Percentiles rank a stretch among this genome's conserved stretches.
Evolutionary conservation across 2,329 filamentous ascomycete species (phyloP).

Genomic region (Colletotrichum sidae): DNA sequence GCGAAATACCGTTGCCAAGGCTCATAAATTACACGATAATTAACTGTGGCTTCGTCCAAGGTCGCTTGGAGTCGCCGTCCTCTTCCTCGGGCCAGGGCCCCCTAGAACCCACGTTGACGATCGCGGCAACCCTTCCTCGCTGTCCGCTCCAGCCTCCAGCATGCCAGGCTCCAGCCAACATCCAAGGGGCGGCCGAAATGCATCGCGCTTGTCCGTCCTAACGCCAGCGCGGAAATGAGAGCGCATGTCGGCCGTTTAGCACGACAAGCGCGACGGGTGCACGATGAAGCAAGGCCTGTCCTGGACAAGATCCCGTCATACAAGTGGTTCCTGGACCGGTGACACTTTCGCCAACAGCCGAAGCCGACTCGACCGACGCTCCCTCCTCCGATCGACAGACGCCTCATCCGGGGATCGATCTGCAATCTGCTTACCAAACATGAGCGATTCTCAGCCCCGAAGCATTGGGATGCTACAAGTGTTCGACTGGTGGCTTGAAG

Average conservation of each 20-base stretch:
- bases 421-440: constrained; percentile 30
- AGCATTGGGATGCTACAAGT: neutral
- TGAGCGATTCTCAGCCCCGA: constrained; percentile 7
- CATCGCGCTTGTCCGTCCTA: constrained; percentile 30
- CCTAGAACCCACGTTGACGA: neutral
- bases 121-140: neutral
- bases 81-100: constrained; percentile 2
- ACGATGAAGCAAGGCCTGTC: constrained; percentile 12
- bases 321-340: constrained; percentile 24
- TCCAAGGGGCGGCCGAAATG: constrained; percentile 12
- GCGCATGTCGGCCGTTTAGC: constrained; percentile 21
- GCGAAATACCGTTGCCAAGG: constrained; percentile 23
- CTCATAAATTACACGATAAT: constrained; percentile 7
- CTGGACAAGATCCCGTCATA: constrained; percentile 20
- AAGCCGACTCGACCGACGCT: constrained; percentile 5
- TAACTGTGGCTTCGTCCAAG: constrained; percentile 9
- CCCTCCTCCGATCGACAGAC: constrained; percentile 28
- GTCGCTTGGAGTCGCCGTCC: neutral
- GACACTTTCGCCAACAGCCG: constrained; percentile 12
- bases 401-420: constrained; percentile 34
- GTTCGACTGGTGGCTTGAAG: neutral
- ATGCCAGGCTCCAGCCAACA: constrained; percentile 11
- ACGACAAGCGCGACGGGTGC: constrained; percentile 30
- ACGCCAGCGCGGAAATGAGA: constrained; percentile 34
- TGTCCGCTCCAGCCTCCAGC: constrained; percentile 2